Evolutionary conservation across 2,329 filamentous ascomycete species (phyloP).

Genomic region (Penicillium sp.): DNA sequence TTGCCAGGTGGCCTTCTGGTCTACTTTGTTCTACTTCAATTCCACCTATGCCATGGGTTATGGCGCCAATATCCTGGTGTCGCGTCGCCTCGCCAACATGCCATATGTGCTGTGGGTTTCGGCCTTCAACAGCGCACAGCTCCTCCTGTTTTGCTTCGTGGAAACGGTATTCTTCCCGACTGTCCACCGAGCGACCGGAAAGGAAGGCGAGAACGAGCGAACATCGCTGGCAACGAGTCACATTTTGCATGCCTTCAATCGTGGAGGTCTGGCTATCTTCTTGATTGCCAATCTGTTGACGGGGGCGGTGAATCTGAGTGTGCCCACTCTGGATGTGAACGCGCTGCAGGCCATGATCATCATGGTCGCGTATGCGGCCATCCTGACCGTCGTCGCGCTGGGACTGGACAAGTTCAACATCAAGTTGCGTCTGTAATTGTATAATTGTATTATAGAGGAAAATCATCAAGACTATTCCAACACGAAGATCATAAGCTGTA

Average conservation of each 20-base stretch:
- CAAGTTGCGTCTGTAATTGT: slow-evolving; percentile 28
- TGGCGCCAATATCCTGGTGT: slow-evolving; percentile 65
- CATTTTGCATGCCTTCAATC: slow-evolving; percentile 80
- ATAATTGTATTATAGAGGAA: slow-evolving; percentile 2
- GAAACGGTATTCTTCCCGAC: slow-evolving; percentile 76
- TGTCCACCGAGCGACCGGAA: slow-evolving; percentile 58
- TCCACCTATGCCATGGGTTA: slow-evolving; percentile 69
- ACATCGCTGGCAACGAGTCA: slow-evolving; percentile 70
- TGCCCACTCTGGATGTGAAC: slow-evolving; percentile 74
- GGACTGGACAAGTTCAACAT: slow-evolving; percentile 40
- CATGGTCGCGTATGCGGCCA: slow-evolving; percentile 67
- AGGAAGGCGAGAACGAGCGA: slow-evolving; percentile 60
- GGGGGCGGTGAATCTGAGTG: slow-evolving; percentile 79
- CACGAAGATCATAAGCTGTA: slow-evolving; percentile 1
- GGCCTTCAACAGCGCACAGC: slow-evolving; percentile 84
- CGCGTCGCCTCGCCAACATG: slow-evolving; percentile 84
- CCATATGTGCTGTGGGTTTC: slow-evolving; percentile 91
- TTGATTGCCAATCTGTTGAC: slow-evolving; percentile 85
- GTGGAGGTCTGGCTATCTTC: slow-evolving; percentile 83
- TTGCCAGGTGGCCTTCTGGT: slow-evolving; percentile 67
- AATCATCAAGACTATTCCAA: background rate
- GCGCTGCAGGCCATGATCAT: slow-evolving; percentile 67
- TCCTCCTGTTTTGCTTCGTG: slow-evolving; percentile 72
- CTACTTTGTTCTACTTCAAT: slow-evolving; percentile 64
- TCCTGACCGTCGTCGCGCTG: slow-evolving; percentile 63